Percentiles rank a stretch among this genome's conserved stretches.
These are phyloP conservation scores for Sporisorium graminicola DNA, from an alignment of 1,284 basidiomycete genomes.

Conservation along the genomic window DNA sequence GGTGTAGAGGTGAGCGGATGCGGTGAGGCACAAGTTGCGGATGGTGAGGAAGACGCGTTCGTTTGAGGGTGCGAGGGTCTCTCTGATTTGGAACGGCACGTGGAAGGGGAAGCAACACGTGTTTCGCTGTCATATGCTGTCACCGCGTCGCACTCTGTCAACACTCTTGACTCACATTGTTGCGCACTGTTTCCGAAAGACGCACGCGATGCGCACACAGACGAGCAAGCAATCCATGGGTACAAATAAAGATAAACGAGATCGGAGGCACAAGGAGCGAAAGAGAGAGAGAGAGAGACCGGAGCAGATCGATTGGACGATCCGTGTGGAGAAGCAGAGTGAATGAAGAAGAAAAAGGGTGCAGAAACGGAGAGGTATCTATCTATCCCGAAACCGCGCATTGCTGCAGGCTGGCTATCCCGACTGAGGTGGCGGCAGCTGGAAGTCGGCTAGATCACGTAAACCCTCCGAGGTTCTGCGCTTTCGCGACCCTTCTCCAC, in stretches of 20 bases:
- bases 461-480: slow-evolving; percentile 30
- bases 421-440: slow-evolving; percentile 49
- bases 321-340: background rate
- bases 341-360: background rate
- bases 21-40: background rate
- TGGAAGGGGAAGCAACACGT: too few relatives aligned
- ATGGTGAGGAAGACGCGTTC: background rate
- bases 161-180: too few relatives aligned
- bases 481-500: slow-evolving; percentile 53
- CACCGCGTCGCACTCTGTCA: too few relatives aligned
- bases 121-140: too few relatives aligned
- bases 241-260: slow-evolving; percentile 1
- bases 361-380: slow-evolving; percentile 2
- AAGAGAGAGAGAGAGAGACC: background rate
- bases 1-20: background rate
- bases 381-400: background rate
- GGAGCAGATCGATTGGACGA: background rate
- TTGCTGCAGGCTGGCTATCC: background rate
- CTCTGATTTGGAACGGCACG: too few relatives aligned
- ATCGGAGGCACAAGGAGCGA: background rate
- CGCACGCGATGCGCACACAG: background rate
- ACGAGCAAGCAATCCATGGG: background rate
- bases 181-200: background rate
- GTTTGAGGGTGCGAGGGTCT: too few relatives aligned
- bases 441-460: slow-evolving; percentile 39